These are phyloP conservation scores for Coelastrella sp. DNA, from an alignment of 139 green algal genomes.

Conservation along the genomic window DNA sequence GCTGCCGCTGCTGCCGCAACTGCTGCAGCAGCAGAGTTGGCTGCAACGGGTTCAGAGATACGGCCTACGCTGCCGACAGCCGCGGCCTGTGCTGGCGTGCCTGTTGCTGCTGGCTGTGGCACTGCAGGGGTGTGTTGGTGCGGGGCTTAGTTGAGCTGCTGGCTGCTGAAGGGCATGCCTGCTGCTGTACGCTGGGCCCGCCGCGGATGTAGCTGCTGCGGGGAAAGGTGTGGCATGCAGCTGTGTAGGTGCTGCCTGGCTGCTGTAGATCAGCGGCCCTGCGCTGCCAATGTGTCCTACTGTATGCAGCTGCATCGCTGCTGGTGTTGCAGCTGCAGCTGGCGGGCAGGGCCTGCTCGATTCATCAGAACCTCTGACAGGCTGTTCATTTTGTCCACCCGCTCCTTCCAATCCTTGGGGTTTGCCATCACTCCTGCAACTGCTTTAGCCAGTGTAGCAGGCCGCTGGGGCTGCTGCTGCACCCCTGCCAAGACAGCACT, in stretches of 20 bases:
- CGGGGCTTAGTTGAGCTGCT: too few species aligned
- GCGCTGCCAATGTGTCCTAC: background rate
- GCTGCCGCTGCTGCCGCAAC: conserved; percentile 35
- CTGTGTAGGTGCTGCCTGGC: background rate
- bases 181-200: background rate
- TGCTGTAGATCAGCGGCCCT: background rate
- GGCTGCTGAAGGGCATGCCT: background rate
- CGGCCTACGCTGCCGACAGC: background rate
- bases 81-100: background rate
- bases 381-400: conserved; percentile 19
- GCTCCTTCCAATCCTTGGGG: conserved; percentile 42
- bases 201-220: background rate
- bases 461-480: conserved; percentile 25
- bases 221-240: background rate
- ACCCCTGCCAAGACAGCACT: background rate
- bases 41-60: too few species aligned
- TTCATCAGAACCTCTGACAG: conserved; percentile 37
- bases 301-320: background rate
- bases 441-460: conserved; percentile 20
- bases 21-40: conserved; percentile 5
- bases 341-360: too few species aligned
- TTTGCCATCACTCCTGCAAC: conserved; percentile 2
- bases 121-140: too few species aligned
- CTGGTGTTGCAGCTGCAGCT: background rate
- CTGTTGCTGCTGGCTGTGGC: background rate